These are phyloP conservation scores for Fremontodendron californicum DNA, from an alignment of 345 rosid genomes.

Conservation along the genomic window DNA sequence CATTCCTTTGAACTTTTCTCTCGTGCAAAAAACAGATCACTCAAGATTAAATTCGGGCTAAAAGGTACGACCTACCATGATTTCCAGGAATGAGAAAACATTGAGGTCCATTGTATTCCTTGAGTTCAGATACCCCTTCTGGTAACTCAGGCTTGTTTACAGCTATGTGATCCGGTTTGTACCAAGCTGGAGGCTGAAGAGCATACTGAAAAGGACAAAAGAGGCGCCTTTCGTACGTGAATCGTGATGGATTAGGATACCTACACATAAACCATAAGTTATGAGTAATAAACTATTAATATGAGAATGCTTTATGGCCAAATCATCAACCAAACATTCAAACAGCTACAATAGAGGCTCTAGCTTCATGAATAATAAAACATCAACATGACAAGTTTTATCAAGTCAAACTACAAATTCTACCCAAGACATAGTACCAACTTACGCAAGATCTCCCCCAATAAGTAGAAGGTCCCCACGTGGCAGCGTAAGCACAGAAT, in stretches of 20 bases:
- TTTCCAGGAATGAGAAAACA: constrained; percentile 95
- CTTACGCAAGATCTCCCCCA: constrained; percentile 99
- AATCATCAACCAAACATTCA: neutral
- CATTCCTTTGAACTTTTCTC: neutral
- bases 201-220: constrained; percentile 95
- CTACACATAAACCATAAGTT: constrained; percentile 33
- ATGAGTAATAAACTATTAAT: neutral
- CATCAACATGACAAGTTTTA: neutral
- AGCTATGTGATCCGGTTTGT: constrained; percentile 67
- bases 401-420: constrained; percentile 8
- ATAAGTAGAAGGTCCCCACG: constrained; percentile 78
- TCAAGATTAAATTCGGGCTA: constrained; percentile 15
- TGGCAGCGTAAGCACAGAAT: constrained; percentile 45
- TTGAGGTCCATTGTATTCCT: constrained; percentile 91
- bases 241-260: constrained; percentile 93
- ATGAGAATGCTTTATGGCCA: neutral
- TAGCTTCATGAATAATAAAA: constrained; percentile 5
- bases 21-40: neutral
- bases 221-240: constrained; percentile 83
- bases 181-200: constrained; percentile 87
- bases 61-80: constrained; percentile 65
- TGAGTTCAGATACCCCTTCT: constrained; percentile 54
- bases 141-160: constrained; percentile 89
- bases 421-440: constrained; percentile 15
- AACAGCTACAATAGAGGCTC: neutral